Evolutionary conservation across 2,329 filamentous ascomycete species (phyloP).

Genomic region (Colletotrichum tanaceti): DNA sequence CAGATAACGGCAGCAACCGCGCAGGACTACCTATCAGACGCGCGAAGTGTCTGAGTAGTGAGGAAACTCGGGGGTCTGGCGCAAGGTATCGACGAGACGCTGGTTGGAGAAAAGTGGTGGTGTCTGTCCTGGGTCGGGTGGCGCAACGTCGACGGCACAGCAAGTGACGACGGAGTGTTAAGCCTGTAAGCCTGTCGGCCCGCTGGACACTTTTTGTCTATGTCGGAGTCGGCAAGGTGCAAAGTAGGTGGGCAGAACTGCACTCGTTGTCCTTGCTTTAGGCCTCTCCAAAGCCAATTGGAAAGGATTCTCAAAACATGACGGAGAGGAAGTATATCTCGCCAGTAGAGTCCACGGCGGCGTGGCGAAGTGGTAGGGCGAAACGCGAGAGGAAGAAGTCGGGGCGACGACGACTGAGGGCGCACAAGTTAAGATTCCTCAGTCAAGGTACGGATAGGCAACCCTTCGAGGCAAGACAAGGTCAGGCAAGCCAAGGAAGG

Average conservation of each 20-base stretch:
- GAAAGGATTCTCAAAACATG: conserved; percentile 50
- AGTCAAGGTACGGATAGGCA: neutral
- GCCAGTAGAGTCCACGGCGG: conserved; percentile 32
- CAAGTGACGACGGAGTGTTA: conserved; percentile 3
- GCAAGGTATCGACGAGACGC: neutral
- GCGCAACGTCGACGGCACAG: conserved; percentile 13
- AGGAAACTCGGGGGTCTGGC: neutral
- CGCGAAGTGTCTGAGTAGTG: neutral
- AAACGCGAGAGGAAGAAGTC: conserved; percentile 17
- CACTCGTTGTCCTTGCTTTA: conserved; percentile 32
- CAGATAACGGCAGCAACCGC: conserved; percentile 25
- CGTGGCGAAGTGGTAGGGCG: conserved; percentile 35
- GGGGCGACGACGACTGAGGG: conserved; percentile 28
- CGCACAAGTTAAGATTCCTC: conserved; percentile 22
- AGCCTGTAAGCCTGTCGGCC: conserved; percentile 17
- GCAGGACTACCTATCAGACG: neutral
- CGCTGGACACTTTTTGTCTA: conserved; percentile 6
- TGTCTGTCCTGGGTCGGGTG: neutral
- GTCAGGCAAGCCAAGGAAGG: conserved; percentile 29
- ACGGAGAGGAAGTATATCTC: conserved; percentile 39
- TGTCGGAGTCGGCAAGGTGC: conserved; percentile 1
- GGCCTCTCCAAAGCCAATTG: conserved; percentile 49
- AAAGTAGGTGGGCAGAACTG: conserved; percentile 24
- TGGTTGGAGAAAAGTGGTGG: neutral
- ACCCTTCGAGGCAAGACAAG: conserved; percentile 27